Evolutionary conservation across 2,329 filamentous ascomycete species (phyloP), one percentile per base, ranked within the genome.

Genomic region (Arthrinium phaeospermum): DNA sequence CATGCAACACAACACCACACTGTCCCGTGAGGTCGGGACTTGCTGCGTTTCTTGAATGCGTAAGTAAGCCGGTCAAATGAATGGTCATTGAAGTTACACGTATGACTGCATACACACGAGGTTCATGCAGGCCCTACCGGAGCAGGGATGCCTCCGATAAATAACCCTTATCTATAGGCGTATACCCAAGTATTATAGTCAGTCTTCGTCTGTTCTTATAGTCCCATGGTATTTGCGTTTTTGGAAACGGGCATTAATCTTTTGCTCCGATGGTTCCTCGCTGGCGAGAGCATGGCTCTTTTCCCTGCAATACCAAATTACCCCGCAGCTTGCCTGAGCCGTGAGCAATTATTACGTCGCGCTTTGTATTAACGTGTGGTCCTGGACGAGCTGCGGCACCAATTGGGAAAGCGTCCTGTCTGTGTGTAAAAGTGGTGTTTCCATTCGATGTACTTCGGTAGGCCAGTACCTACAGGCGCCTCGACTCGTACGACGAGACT

Each of bases 61-160:
- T 27, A 22, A 10, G 53, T 27, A 22, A 10, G 53, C 53, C 30
- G 30, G 30, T 61, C 53, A 19, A 22, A 37, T 27, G 53, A 37
- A 61, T 61, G 53, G 53, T 30, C 53, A 61, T 61, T 22, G 53
- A 37, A 61, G 53, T 37, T 61, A 61, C 53, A 61, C 53, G 53
- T 61, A 61, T 61, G 53, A 61, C 30, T 61, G 53, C 53, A 61
- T 61, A 12, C 53, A 37, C 30, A 37, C 16, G 53, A 61, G 53
- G 53, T 22, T 8, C 53, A 37, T 61, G 10, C 53, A 61, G 30
- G 53, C 53, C 10, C 30, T n/a, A n/a, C 4, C 6, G 41, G 13
- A 22, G 57, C 57, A 64, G 57, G 57, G 57, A 10, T 64, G 19
- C n/a, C 7, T 34, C 53, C 30, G 22, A 22, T 27, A 34, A 22